Percentiles rank a stretch among this genome's conserved stretches.
Evolutionary conservation across 495 filamentous ascomycete genomes (phyloP).

Genomic region (Aspergillus sclerotioniger): DNA sequence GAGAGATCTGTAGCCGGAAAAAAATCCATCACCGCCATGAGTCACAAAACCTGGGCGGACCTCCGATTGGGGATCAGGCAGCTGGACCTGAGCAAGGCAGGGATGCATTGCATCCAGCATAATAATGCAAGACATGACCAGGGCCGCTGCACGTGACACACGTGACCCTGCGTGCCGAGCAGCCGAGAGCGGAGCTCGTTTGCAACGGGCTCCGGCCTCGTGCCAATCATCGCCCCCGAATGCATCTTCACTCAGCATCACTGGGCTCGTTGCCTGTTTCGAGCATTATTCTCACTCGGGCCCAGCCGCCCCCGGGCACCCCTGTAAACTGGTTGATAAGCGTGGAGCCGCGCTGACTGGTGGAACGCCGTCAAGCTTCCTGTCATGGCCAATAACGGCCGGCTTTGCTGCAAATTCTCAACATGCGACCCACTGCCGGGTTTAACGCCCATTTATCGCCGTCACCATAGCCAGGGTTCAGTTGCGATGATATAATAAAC

Average conservation of each 20-base stretch:
- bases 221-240: not conserved
- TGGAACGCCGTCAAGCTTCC: not conserved
- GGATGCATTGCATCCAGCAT: not conserved
- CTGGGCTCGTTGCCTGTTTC: too few relatives aligned
- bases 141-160: constrained; percentile 9
- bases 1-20: not conserved
- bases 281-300: too few relatives aligned
- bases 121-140: not conserved
- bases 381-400: not conserved
- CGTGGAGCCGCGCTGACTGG: not conserved
- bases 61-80: not conserved
- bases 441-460: not conserved
- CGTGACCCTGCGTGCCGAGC: constrained; percentile 7
- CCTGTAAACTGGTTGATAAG: too few relatives aligned
- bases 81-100: not conserved
- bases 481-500: constrained; percentile 7
- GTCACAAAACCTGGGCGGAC: not conserved
- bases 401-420: not conserved
- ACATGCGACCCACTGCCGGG: not conserved
- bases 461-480: not conserved
- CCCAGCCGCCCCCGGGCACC: not conserved
- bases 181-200: constrained; percentile 6
- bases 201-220: not conserved
- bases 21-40: not conserved
- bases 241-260: not conserved